Conservation (phyloP, 1,284 basidiomycete genomes). For the Neonothopanus nambi region DNA sequence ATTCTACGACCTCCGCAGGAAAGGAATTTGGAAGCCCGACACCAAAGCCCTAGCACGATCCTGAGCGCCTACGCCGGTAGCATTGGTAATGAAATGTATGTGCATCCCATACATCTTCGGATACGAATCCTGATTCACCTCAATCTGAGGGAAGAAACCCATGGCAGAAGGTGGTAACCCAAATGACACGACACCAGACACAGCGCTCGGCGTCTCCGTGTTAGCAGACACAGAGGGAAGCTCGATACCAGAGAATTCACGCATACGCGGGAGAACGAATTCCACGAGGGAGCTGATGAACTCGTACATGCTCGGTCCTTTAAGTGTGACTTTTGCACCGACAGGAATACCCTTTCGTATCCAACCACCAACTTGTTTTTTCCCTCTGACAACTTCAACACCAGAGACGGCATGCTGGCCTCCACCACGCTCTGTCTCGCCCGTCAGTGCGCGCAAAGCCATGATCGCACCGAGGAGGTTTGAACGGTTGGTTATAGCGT, state of each 20-base stretch:
- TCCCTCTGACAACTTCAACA: conserved; percentile 80
- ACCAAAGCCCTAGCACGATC: conserved; percentile 82
- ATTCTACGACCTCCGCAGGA: conserved; percentile 41
- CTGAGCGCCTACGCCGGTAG: conserved; percentile 81
- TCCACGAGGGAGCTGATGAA: conserved; percentile 89
- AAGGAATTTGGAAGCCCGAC: conserved; percentile 90
- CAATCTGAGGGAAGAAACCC: conserved; percentile 92
- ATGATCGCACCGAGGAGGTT: conserved; percentile 85
- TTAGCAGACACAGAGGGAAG: conserved; percentile 67
- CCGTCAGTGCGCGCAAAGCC: conserved; percentile 86
- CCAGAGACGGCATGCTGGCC: conserved; percentile 70
- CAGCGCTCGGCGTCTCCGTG: conserved; percentile 70
- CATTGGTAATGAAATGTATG: conserved; percentile 88
- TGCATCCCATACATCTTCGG: conserved; percentile 86
- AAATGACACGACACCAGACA: conserved; percentile 86
- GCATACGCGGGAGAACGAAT: conserved; percentile 91
- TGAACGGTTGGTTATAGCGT: conserved; percentile 73
- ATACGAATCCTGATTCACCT: conserved; percentile 89
- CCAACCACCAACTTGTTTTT: conserved; percentile 85
- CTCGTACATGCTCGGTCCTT: conserved; percentile 91
- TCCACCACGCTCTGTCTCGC: conserved; percentile 73
- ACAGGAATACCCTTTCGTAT: conserved; percentile 82
- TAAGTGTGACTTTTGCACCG: conserved; percentile 88
- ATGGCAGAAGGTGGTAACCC: conserved; percentile 86
- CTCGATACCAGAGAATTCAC: conserved; percentile 86